Conservation (phyloP, 352 stramenopile species). For the Globisporangium acanthophoron region DNA sequence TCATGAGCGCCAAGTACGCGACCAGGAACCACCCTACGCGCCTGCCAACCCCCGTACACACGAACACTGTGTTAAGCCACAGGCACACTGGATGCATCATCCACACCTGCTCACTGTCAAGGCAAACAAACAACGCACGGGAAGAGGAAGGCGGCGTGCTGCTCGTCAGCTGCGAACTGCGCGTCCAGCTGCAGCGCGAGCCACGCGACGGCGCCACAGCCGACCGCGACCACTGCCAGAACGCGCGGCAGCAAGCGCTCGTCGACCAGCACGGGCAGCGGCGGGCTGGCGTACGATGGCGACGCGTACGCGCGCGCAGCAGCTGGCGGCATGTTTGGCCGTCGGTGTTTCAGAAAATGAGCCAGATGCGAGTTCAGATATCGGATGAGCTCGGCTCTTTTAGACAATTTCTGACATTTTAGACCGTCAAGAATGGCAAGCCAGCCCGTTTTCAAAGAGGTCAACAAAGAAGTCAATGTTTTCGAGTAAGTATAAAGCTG, state of each 20-base stretch:
- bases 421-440: too few species aligned
- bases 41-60: slow-evolving; percentile 13
- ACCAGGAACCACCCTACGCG: slow-evolving; percentile 45
- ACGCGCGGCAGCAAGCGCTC: slow-evolving; percentile 44
- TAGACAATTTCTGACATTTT: too few species aligned
- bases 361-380: too few species aligned
- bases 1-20: slow-evolving; percentile 43
- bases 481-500: too few species aligned
- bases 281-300: slow-evolving; percentile 16
- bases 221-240: slow-evolving; percentile 25
- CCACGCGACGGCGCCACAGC: slow-evolving; percentile 22
- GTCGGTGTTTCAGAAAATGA: neutral
- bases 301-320: slow-evolving; percentile 9
- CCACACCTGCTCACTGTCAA: neutral
- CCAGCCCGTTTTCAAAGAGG: too few species aligned
- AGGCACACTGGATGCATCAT: slow-evolving; percentile 7
- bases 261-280: slow-evolving; percentile 52
- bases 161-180: slow-evolving; percentile 33
- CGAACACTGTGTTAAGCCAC: neutral
- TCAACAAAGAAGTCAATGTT: too few species aligned
- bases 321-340: neutral
- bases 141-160: slow-evolving; percentile 45
- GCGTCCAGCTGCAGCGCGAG: slow-evolving; percentile 52
- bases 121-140: slow-evolving; percentile 23
- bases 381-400: too few species aligned